phyloP scores from a whole-genome alignment of 345 rosid genomes.

The Orychophragmus violaceus region DNA sequence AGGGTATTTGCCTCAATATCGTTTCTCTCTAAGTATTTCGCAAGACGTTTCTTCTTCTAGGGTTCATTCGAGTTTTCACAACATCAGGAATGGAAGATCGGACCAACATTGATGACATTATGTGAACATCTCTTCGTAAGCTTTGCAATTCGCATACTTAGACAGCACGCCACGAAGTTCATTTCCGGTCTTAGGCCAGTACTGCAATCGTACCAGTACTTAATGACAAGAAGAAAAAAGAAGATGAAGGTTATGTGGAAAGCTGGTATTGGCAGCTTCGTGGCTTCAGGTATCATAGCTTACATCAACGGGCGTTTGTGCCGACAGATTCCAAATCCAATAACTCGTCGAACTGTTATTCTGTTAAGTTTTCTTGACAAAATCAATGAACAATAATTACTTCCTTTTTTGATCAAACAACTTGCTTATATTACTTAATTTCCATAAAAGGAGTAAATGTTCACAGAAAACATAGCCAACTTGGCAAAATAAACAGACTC shows the following conservation, averaged over 20 bases:
- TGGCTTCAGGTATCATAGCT: slow-evolving; percentile 68
- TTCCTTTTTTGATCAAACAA: too few relatives aligned
- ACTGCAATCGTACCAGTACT: slow-evolving; percentile 35
- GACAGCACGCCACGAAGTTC: slow-evolving; percentile 48
- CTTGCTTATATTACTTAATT: too few relatives aligned
- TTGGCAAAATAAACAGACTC: too few relatives aligned
- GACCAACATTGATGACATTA: slow-evolving; percentile 68
- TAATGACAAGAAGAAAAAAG: slow-evolving; percentile 22
- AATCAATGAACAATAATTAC: slow-evolving; percentile 29
- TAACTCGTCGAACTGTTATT: slow-evolving; percentile 82
- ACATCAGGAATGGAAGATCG: slow-evolving; percentile 93
- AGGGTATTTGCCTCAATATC: too few relatives aligned
- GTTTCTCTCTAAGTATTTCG: too few relatives aligned
- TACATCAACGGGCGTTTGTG: slow-evolving; percentile 88
- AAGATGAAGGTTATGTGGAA: slow-evolving; percentile 54
- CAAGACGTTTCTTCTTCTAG: too few relatives aligned
- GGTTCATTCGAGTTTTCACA: too few relatives aligned
- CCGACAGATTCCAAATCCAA: slow-evolving; percentile 75
- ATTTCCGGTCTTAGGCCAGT: slow-evolving; percentile 33
- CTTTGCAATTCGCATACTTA: slow-evolving; percentile 68
- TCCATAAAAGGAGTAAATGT: too few relatives aligned
- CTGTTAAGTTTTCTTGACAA: slow-evolving; percentile 69
- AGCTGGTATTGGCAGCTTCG: slow-evolving; percentile 66
- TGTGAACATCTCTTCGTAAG: slow-evolving; percentile 94
- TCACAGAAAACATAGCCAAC: too few relatives aligned